These are phyloP conservation scores for Fusarium phyllophilum DNA, from an alignment of 2,329 filamentous ascomycete genomes.

Conservation along the genomic window DNA sequence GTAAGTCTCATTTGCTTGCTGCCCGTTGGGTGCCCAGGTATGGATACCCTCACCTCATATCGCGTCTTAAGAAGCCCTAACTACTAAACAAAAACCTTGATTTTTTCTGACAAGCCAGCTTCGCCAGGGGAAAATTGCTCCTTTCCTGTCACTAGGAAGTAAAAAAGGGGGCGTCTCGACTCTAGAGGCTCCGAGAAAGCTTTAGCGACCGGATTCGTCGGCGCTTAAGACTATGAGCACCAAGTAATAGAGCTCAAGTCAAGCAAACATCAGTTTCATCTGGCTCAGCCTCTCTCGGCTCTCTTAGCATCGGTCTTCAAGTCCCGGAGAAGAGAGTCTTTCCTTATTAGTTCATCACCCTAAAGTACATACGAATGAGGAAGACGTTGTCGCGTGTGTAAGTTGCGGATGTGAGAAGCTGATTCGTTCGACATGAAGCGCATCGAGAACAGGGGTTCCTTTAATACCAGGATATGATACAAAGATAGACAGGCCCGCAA, in stretches of 20 bases:
- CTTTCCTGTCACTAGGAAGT: constrained; percentile 1
- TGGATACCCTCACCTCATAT: constrained; percentile 31
- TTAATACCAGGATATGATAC: constrained; percentile 2
- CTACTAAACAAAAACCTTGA: not conserved
- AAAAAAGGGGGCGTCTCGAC: constrained; percentile 23
- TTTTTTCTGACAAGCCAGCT: constrained; percentile 4
- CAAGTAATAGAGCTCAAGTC: not conserved
- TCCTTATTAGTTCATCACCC: constrained; percentile 1
- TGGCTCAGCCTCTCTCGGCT: constrained; percentile 38
- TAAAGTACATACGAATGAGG: not conserved
- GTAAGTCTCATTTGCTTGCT: constrained; percentile 37
- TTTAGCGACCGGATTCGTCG: constrained; percentile 36
- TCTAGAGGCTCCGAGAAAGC: constrained; percentile 11
- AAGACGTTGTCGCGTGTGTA: constrained; percentile 27
- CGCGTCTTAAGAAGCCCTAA: constrained; percentile 6
- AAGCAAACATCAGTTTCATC: constrained; percentile 17
- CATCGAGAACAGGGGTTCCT: constrained; percentile 14
- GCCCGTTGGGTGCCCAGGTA: constrained; percentile 36
- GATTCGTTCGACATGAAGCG: constrained; percentile 30
- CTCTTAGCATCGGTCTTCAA: constrained; percentile 9
- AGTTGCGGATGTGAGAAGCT: constrained; percentile 13
- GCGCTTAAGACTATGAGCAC: constrained; percentile 20
- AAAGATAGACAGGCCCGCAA: constrained; percentile 3
- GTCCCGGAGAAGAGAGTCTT: constrained; percentile 10
- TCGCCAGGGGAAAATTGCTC: not conserved